Evolutionary conservation across 192 early-diverging fungal species (phyloP), one percentile per base, ranked within the genome.

Genomic region (Coemansia pectinata): DNA sequence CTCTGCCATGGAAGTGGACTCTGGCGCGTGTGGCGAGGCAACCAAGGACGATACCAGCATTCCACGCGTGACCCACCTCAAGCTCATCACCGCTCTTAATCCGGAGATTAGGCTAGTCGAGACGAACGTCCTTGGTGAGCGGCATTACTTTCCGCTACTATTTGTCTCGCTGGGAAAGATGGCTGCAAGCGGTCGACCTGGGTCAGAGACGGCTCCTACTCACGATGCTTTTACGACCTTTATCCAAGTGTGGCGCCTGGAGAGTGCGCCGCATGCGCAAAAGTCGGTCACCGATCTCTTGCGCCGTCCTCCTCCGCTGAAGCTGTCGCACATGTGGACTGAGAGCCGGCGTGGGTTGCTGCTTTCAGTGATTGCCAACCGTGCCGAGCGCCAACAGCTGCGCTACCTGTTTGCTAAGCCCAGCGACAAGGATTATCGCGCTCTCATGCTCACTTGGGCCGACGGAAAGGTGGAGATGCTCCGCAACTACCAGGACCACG

Each of bases 351-450:
- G 25, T 14, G 81, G 81, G 31, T 52, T 78, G 40, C 76, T 83
- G 38, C 62, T 83, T 40, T 71, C 81, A 29, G 81, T 78, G 0
- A 75, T 71, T 34, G 73, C 81, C 12, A 83, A 83, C 44, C 76
- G 81, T 5, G 81, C 81, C 14, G 81, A 83, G 73, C 76, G 81
- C n/a, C 81, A 83, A 70, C 81, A 83, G 76, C 76, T 83, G 67
- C 81, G 81, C 41, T 75, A 75, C 34, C 42, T 83, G 67, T 83
- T 83, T 78, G 81, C 81, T 4, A 71, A 63, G 67, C 69, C 76
- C 47, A 71, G 81, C 67, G 81, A 83, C 31, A 78, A 71, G 63
- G 81, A 78, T 63, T 78, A 83, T 50, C 81, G 81, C 8, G 81
- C 81, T 31, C 67, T 83, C 23, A 72, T 83, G 81, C 70, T 83